These are phyloP conservation scores for Ganoderma meredithae DNA, from an alignment of 1,284 basidiomycete genomes.

Conservation along the genomic window DNA sequence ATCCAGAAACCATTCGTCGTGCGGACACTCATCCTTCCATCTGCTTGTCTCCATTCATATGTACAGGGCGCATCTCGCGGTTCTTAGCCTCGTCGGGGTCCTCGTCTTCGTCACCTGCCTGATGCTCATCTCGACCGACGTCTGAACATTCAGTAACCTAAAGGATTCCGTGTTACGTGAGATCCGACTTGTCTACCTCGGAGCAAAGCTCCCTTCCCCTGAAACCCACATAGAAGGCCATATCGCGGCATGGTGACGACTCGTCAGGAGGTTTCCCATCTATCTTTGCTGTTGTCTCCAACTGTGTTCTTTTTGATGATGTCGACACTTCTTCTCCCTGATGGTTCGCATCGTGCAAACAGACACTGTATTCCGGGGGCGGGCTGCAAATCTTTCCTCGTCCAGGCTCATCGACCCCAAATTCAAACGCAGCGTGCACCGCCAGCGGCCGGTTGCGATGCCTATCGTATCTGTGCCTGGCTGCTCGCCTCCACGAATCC, in stretches of 20 bases:
- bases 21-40: conserved; percentile 17
- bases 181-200: not conserved
- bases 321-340: conserved; percentile 22
- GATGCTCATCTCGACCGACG: conserved; percentile 34
- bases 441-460: conserved; percentile 10
- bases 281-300: conserved; percentile 31
- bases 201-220: not conserved
- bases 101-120: conserved; percentile 38
- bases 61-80: conserved; percentile 32
- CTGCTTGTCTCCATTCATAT: conserved; percentile 11
- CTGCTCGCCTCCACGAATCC: not conserved
- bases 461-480: conserved; percentile 10
- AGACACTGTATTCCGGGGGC: not conserved
- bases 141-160: conserved; percentile 10
- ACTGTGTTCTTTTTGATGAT: conserved; percentile 26
- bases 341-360: conserved; percentile 25
- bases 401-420: not conserved
- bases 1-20: not conserved
- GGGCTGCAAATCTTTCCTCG: conserved; percentile 16
- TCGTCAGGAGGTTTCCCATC: conserved; percentile 25
- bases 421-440: conserved; percentile 8
- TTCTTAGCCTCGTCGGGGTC: conserved; percentile 33
- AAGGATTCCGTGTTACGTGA: conserved; percentile 12
- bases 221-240: conserved; percentile 7
- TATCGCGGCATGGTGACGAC: not conserved